Percentiles rank a stretch among this genome's conserved stretches.
Conservation (phyloP, 1,284 basidiomycete genomes). For the Tremellales sp. region DNA sequence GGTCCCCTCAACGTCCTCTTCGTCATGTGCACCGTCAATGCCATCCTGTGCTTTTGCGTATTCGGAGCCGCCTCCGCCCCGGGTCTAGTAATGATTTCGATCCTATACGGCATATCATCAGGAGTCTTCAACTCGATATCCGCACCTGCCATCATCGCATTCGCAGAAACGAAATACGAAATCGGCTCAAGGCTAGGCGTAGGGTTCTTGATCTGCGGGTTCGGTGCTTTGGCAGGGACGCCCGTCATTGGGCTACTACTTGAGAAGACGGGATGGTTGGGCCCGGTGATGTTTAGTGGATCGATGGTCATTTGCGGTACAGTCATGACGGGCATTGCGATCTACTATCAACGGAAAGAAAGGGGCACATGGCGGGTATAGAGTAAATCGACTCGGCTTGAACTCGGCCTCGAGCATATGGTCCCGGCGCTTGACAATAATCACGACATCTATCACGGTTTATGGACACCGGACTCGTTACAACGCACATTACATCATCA, state of each 20-base stretch:
- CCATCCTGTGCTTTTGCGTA: slow-evolving; percentile 14
- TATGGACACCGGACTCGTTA: too few relatives aligned
- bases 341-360: neutral
- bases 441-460: too few relatives aligned
- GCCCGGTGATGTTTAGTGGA: slow-evolving; percentile 5
- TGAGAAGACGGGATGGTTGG: slow-evolving; percentile 8
- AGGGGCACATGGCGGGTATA: slow-evolving; percentile 4
- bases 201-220: slow-evolving; percentile 11
- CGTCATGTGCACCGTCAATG: slow-evolving; percentile 6
- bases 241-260: slow-evolving; percentile 33
- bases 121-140: slow-evolving; percentile 12
- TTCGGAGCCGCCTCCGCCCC: slow-evolving; percentile 70
- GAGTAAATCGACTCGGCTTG: too few relatives aligned
- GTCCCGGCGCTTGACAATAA: too few relatives aligned
- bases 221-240: slow-evolving; percentile 28
- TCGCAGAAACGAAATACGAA: slow-evolving; percentile 13
- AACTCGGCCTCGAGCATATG: too few relatives aligned
- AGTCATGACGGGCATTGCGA: neutral
- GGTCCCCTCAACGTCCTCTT: slow-evolving; percentile 53
- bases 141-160: slow-evolving; percentile 12
- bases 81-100: slow-evolving; percentile 72
- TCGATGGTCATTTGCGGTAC: neutral
- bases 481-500: too few relatives aligned
- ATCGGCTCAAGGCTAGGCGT: slow-evolving; percentile 21
- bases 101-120: slow-evolving; percentile 5